Conservation (phyloP, 2,329 filamentous ascomycete genomes). For the Neonectria ditissima region DNA sequence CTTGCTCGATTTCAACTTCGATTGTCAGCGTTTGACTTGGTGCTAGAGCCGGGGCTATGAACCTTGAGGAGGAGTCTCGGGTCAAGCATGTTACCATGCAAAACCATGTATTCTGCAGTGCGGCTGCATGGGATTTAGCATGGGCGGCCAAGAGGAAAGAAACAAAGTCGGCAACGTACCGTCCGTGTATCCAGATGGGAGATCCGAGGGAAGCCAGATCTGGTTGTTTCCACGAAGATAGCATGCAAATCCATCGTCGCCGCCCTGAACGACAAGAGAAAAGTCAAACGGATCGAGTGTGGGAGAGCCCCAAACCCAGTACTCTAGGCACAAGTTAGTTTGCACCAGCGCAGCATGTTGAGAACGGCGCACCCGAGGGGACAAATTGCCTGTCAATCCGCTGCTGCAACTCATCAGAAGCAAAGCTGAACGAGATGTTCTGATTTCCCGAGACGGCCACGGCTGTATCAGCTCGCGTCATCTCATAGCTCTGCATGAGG, state of each 20-base stretch:
- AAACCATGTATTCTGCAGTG: conserved; percentile 2
- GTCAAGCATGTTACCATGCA: conserved; percentile 23
- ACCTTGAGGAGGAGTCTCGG: conserved; percentile 24
- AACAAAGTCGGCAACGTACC: background rate
- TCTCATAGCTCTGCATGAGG: conserved; percentile 34
- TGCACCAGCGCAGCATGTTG: rapidly evolving
- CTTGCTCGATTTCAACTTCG: conserved; percentile 6
- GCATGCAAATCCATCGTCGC: conserved; percentile 24
- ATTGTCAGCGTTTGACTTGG: no score
- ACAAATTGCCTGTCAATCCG: conserved; percentile 28
- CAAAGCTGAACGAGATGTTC: conserved; percentile 26
- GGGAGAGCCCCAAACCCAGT: conserved; percentile 30
- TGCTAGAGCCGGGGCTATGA: background rate
- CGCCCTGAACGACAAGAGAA: conserved; percentile 24
- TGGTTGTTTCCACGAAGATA: conserved; percentile 29
- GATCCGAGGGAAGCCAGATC: conserved; percentile 14
- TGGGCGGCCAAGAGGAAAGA: rapidly evolving
- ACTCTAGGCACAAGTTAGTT: background rate
- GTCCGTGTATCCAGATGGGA: conserved; percentile 27
- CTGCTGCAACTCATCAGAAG: conserved; percentile 5
- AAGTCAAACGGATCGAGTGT: conserved; percentile 19
- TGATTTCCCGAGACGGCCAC: conserved; percentile 26
- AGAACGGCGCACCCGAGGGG: background rate
- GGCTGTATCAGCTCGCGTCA: conserved; percentile 17
- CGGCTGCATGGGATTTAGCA: background rate